Conservation (phyloP, 176 grass and related monocot genomes). For the Carex myosuroides region DNA sequence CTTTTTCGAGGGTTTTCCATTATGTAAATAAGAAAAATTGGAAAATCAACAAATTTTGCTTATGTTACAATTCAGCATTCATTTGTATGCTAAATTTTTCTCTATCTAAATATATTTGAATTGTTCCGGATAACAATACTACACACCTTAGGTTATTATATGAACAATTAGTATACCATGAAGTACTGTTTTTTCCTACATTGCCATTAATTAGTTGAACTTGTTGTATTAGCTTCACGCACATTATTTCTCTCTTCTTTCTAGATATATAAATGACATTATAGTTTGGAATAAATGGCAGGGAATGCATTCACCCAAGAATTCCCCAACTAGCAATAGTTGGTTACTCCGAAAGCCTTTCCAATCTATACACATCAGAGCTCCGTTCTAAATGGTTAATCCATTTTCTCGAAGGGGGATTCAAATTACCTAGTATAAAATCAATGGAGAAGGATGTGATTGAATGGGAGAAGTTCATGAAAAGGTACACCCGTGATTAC, state of each 20-base stretch:
- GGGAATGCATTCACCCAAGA: slow-evolving; percentile 54
- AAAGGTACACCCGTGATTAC: slow-evolving; percentile 31
- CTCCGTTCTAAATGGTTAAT: slow-evolving; percentile 43
- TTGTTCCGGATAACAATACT: no score
- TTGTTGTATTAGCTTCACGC: neutral
- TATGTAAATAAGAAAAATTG: neutral
- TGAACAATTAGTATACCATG: no score
- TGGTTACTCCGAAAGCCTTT: slow-evolving; percentile 55
- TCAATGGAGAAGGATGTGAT: slow-evolving; percentile 38
- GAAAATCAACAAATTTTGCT: no score
- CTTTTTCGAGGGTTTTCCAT: neutral
- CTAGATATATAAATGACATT: neutral
- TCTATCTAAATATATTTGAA: no score
- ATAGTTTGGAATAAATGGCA: slow-evolving; percentile 10
- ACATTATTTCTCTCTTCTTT: neutral
- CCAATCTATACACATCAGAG: slow-evolving; percentile 53
- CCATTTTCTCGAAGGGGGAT: slow-evolving; percentile 41
- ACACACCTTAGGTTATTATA: no score
- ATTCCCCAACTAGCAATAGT: slow-evolving; percentile 47
- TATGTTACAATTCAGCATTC: no score
- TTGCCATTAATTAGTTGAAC: neutral
- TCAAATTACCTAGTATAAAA: slow-evolving; percentile 36
- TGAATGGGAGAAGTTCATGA: slow-evolving; percentile 57
- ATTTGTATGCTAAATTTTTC: no score
- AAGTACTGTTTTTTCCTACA: neutral